These are phyloP conservation scores for Lathyrus oleraceus DNA, from an alignment of 306 rosid species.

Conservation along the genomic window DNA sequence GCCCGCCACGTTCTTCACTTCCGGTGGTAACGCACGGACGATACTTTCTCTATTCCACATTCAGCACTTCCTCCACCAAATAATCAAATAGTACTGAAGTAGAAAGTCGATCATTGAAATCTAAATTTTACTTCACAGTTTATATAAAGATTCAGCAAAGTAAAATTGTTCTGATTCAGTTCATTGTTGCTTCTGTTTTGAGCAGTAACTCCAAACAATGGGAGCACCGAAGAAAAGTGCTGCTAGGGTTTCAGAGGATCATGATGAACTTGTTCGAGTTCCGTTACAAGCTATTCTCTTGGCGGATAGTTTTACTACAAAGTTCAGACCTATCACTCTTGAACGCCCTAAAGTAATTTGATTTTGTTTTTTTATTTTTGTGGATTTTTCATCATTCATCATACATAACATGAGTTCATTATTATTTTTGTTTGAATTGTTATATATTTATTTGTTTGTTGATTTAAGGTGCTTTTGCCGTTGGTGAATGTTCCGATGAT, in stretches of 20 bases:
- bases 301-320: conserved; percentile 90
- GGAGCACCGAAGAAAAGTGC: conserved; percentile 75
- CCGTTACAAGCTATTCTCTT: conserved; percentile 85
- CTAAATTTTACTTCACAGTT: neutral
- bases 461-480: conserved; percentile 74
- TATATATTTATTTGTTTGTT: neutral
- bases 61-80: neutral
- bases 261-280: conserved; percentile 76
- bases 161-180: neutral
- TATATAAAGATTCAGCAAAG: neutral
- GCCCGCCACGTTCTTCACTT: neutral
- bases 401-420: no score
- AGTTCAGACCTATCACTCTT: conserved; percentile 94
- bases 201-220: conserved; percentile 52
- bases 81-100: neutral
- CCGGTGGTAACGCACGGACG: neutral
- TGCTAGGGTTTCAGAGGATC: conserved; percentile 74
- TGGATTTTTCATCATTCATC: neutral
- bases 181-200: neutral
- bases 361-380: neutral
- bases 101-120: neutral
- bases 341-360: conserved; percentile 82
- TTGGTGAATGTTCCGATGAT: conserved; percentile 90
- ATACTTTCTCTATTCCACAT: neutral
- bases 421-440: neutral